Evolutionary conservation across 345 rosid genomes (phyloP).

Genomic region (Boechera stricta): DNA sequence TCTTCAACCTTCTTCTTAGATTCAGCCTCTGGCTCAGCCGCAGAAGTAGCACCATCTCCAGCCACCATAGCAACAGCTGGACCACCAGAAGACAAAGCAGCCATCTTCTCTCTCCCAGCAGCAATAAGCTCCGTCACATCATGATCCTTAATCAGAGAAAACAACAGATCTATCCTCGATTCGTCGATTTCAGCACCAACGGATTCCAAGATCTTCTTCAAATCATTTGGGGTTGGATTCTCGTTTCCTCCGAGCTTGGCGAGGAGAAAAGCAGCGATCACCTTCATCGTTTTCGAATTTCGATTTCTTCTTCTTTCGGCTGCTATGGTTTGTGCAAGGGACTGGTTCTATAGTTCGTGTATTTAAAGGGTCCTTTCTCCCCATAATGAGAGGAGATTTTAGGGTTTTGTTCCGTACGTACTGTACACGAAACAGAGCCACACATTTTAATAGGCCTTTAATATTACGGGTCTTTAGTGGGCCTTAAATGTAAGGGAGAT

Average conservation of each 20-base stretch:
- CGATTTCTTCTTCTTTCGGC: neutral
- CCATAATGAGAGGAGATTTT: conserved; percentile 31
- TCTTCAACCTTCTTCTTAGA: conserved; percentile 38
- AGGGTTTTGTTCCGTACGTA: conserved; percentile 40
- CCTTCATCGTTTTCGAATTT: conserved; percentile 29
- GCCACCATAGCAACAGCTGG: conserved; percentile 46
- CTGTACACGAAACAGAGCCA: conserved; percentile 26
- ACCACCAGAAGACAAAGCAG: conserved; percentile 75
- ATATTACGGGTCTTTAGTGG: neutral
- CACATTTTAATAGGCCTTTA: neutral
- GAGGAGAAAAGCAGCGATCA: conserved; percentile 38
- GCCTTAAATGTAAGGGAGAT: neutral
- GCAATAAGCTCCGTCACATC: conserved; percentile 70
- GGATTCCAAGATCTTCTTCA: conserved; percentile 41
- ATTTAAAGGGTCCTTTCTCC: conserved; percentile 16
- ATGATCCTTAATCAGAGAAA: conserved; percentile 60
- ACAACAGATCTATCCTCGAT: conserved; percentile 59
- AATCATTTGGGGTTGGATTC: conserved; percentile 29
- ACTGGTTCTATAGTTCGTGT: neutral
- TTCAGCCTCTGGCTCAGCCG: conserved; percentile 24
- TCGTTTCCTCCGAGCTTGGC: conserved; percentile 27
- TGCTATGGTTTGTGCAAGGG: conserved; percentile 17
- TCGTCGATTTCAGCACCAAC: conserved; percentile 66
- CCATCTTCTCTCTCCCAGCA: conserved; percentile 74
- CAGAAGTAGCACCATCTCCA: conserved; percentile 18